Percentiles rank a stretch among this genome's conserved stretches.
Evolutionary conservation across 208 protist species (phyloP).

Genomic region (Kentomonas sorsogonicus): DNA sequence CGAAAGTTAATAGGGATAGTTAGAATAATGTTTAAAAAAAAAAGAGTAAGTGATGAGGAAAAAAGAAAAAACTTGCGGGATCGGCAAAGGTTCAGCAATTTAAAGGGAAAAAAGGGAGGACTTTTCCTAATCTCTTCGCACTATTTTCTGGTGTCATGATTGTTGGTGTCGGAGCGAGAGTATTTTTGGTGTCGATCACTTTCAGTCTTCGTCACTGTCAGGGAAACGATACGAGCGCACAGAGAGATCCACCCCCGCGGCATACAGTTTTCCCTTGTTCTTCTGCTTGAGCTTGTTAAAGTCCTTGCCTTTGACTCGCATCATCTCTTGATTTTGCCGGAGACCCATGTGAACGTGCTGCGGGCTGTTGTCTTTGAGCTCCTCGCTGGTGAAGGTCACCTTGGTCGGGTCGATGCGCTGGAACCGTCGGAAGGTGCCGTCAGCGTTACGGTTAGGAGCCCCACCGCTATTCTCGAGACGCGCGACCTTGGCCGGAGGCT

Average conservation of each 20-base stretch:
- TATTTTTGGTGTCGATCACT: too few relatives aligned
- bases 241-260: slow-evolving; percentile 58
- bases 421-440: slow-evolving; percentile 55
- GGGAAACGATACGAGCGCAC: slow-evolving; percentile 79
- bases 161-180: too few relatives aligned
- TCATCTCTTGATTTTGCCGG: slow-evolving; percentile 87
- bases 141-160: too few relatives aligned
- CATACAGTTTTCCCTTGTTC: slow-evolving; percentile 87
- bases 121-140: too few relatives aligned
- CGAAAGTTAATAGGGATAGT: too few relatives aligned
- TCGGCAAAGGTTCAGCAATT: too few relatives aligned
- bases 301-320: slow-evolving; percentile 74
- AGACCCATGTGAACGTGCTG: slow-evolving; percentile 57
- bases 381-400: slow-evolving; percentile 53
- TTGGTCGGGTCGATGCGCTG: slow-evolving; percentile 72
- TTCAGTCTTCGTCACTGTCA: slow-evolving; percentile 83
- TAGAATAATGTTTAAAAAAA: too few relatives aligned
- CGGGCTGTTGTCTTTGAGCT: slow-evolving; percentile 59
- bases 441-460: slow-evolving; percentile 33
- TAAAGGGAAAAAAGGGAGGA: too few relatives aligned
- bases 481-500: slow-evolving; percentile 3
- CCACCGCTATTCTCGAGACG: slow-evolving; percentile 8
- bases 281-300: slow-evolving; percentile 91
- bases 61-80: too few relatives aligned
- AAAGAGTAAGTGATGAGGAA: too few relatives aligned